A percentile compares a stretch with the other conserved stretches of the same genome.
Conservation (phyloP, 805 yeast genomes). For the Candida odintsovae region DNA sequence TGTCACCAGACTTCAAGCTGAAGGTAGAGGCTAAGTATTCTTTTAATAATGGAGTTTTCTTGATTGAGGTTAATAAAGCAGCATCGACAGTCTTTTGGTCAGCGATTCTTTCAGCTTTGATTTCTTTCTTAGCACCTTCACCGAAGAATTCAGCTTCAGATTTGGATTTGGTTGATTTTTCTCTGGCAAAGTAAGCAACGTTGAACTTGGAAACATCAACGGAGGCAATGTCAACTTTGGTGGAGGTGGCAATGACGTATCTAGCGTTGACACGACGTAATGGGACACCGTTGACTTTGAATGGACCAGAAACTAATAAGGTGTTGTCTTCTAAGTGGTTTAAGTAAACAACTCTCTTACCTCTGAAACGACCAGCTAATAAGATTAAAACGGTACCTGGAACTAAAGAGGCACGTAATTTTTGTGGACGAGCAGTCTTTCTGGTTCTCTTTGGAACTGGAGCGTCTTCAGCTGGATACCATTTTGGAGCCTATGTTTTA, state of each 20-base stretch:
- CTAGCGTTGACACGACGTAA: conserved; percentile 98
- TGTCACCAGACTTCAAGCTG: conserved; percentile 97
- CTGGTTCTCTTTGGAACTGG: conserved; percentile 85
- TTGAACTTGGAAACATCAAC: conserved; percentile 88
- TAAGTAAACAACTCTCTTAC: conserved; percentile 98
- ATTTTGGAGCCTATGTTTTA: conserved; percentile 62
- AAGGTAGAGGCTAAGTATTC: conserved; percentile 94
- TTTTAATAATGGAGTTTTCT: conserved; percentile 94
- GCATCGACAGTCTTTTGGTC: conserved; percentile 97
- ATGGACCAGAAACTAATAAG: conserved; percentile 95
- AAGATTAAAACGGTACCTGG: conserved; percentile 98
- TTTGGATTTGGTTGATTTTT: conserved; percentile 77
- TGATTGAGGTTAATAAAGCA: conserved; percentile 86
- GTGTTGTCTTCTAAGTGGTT: conserved; percentile 98
- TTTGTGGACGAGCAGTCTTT: conserved; percentile 90
- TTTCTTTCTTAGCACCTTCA: conserved; percentile 73
- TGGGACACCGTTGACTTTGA: conserved; percentile 99
- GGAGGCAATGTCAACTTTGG: conserved; percentile 72
- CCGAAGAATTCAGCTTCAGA: conserved; percentile 92
- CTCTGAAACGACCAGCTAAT: conserved; percentile 99
- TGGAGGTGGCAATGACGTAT: conserved; percentile 98
- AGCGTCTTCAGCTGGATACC: conserved; percentile 91
- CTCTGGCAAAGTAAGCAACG: conserved; percentile 95
- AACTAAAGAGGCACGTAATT: conserved; percentile 89
- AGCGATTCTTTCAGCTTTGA: conserved; percentile 89